These are phyloP conservation scores for Blepharisma undulans DNA, from an alignment of 169 alveolate species.

Conservation along the genomic window DNA sequence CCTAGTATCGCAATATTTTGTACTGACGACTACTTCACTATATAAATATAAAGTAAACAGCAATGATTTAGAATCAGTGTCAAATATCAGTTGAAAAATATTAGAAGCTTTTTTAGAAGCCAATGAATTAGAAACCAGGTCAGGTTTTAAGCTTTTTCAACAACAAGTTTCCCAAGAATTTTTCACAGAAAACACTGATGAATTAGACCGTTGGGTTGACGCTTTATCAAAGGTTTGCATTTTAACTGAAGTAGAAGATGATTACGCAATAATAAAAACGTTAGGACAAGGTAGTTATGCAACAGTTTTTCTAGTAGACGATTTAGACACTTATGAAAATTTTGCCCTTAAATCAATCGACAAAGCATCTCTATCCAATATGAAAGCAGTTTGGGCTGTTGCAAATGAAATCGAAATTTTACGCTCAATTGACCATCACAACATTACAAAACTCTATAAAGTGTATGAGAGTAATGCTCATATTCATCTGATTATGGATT, in stretches of 20 bases:
- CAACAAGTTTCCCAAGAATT: neutral
- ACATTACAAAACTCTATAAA: neutral
- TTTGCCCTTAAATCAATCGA: neutral
- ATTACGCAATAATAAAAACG: neutral
- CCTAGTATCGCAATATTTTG: neutral
- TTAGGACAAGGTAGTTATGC: slow-evolving; percentile 18
- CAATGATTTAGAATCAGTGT: neutral
- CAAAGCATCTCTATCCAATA: neutral
- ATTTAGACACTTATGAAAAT: neutral
- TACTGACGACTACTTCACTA: neutral
- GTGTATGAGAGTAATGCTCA: neutral
- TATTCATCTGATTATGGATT: neutral
- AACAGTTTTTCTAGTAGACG: neutral
- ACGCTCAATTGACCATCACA: neutral
- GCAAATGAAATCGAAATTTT: neutral
- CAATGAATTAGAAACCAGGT: neutral
- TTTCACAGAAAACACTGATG: neutral
- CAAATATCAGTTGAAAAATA: neutral
- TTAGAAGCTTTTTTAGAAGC: neutral
- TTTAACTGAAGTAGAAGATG: neutral
- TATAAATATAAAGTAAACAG: neutral
- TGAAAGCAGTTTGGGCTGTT: neutral
- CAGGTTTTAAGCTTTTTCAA: neutral
- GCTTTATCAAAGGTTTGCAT: neutral
- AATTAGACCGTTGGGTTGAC: neutral